Base-by-base conservation (phyloP, 176 grass and related monocot genomes). In the Oryza rufipogon region DNA sequence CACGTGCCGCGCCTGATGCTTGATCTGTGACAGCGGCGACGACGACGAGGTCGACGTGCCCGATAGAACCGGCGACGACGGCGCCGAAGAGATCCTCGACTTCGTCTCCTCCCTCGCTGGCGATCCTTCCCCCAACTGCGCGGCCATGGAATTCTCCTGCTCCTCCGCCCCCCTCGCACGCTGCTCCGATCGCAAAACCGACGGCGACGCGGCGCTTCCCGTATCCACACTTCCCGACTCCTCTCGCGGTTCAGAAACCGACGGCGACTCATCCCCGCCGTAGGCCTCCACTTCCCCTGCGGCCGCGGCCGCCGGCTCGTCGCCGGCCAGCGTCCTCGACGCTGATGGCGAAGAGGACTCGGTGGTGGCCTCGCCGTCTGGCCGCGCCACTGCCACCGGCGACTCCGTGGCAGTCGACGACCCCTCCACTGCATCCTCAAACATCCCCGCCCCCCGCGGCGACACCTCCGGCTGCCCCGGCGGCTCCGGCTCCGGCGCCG, bases 1-100 rank as follows among this genome's bases (percentile, higher is more conserved):
- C 54, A 86, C 90, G 64, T 96, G 96, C 63, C 72, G 81, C 32
- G 71, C 48, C 52, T 93, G 91, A 68, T 73, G 87, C 78, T 85
- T 89, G 39, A 86, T 84, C 41, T 78, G 87, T 70, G 70, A 14
- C 36, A 80, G 19, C 5, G 89, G 78, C 32, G 87, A 74, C 34
- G 87, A 74, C 34, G 88, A 76, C 70, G 88, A 74, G 6, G 68
- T 7, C 38, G 76, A 85, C 66, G 81, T 48, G 9, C 26, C 26
- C 14, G 81, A 72, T 30, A 34, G 74, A 47, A 68, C 0, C 16
- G 90, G 81, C 17, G 89, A 90, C 22, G 87, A 42, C 9, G 88
- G 81, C 61, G 84, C 69, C 11, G 76, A 87, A 13, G 30, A 51
- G 75, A 90, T 69, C 30, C 48, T 84, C 80, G 64, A 64, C 23